Evolutionary conservation across 768 basidiomycete genomes (phyloP).

Genomic region (Calocera cornea): DNA sequence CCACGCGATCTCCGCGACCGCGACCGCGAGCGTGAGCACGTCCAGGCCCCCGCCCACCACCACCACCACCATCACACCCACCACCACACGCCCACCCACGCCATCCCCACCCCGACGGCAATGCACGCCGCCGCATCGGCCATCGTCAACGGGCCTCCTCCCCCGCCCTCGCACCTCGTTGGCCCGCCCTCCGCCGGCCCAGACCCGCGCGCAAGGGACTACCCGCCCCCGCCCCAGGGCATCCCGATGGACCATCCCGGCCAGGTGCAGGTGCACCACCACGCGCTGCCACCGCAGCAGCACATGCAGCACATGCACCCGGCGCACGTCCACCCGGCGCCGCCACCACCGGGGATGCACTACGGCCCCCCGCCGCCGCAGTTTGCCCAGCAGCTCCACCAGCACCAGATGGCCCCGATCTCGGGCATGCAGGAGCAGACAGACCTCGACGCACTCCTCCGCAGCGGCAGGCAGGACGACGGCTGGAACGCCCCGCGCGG

Average conservation of each 20-base stretch:
- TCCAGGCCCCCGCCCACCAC: not conserved
- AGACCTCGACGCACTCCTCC: not conserved
- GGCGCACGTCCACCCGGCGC: not conserved
- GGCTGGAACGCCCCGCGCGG: not conserved
- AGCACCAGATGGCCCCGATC: not conserved
- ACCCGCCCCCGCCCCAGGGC: not conserved
- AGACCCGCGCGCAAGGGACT: not conserved
- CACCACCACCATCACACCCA: not conserved
- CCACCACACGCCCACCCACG: not conserved
- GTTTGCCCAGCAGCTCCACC: not conserved
- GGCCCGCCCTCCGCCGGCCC: not conserved
- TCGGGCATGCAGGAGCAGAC: not conserved
- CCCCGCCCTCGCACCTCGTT: not conserved
- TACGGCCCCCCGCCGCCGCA: not conserved
- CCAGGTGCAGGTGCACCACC: not conserved
- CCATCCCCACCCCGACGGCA: conserved; percentile 1
- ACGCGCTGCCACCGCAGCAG: not conserved
- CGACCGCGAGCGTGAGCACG: not conserved
- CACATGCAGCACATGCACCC: not conserved
- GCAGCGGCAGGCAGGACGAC: not conserved
- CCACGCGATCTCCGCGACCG: not conserved
- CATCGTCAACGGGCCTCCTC: not conserved
- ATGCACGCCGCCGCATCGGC: not conserved
- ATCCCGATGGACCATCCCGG: not conserved
- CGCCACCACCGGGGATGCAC: not conserved